Evolutionary conservation across 257 asterid genomes (phyloP), one percentile per base, ranked within the genome.

Genomic region (Misopates orontium): DNA sequence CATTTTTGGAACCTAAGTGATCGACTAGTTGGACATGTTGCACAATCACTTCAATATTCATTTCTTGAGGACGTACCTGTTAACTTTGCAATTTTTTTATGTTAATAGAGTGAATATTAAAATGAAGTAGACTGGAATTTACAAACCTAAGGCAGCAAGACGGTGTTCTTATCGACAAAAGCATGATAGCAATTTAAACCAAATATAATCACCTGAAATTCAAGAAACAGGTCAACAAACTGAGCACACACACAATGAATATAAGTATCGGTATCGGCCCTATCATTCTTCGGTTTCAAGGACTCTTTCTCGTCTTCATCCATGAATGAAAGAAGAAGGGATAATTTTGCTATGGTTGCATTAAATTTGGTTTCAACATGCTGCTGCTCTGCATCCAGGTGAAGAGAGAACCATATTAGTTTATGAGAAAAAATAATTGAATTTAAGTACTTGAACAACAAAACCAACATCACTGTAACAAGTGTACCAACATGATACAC

Each of bases 351-450:
- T 74, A 91, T 40, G n/a, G 78, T 54, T 48, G 86, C 91, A 87
- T 68, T 87, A 62, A 90, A 77, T 73, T 90, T 88, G 78, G 99
- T 90, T 80, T 90, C 96, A 78, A 87, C 81, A 75, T 73, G 93
- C 87, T 78, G 95, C 82, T 83, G 95, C 71, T 85, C 99, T 94
- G 96, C 80, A 80, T 69, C 73, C 72, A 73, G 59, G 63, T 60
- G 51, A 62, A 70, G 31, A 56, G 69, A 65, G 67, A 31, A 69
- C 44, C 32, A 66, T 53, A 55, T 78, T 66, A 80, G 77, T 70
- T 60, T 50, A 76, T 54, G 70, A 57, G 71, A 62, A 51, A 10
- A 51, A 56, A 51, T 17, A 45, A 18, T 58, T 63, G 36, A 19
- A 39, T 24, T 60, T 70, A 70, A 70, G 68, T 65, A 62, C 31